phyloP scores from a whole-genome alignment of 164 flowering plant genomes.

The Vitis rupestris region DNA sequence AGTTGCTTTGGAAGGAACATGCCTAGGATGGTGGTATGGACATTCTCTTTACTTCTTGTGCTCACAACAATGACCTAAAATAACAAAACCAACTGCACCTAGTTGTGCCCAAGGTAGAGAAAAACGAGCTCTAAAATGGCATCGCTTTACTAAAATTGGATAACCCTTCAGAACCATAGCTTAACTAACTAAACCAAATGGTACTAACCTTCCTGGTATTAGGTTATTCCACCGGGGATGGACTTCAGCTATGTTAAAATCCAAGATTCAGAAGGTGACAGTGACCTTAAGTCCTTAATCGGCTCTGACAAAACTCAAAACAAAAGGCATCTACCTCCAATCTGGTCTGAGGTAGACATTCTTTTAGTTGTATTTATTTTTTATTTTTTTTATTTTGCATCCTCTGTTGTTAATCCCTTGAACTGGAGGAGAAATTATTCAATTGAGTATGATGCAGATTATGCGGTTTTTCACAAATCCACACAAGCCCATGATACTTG shows the following conservation, averaged over 20 bases:
- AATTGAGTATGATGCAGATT: conserved; percentile 41
- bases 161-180: no score
- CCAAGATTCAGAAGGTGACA: conserved; percentile 62
- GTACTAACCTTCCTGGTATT: background rate
- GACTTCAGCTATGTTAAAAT: conserved; percentile 67
- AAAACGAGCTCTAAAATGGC: no score
- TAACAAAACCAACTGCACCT: no score
- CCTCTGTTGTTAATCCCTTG: background rate
- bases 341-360: conserved; percentile 66
- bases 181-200: no score
- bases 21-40: conserved; percentile 83
- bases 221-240: conserved; percentile 95
- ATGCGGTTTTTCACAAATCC: conserved; percentile 84
- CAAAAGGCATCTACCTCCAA: conserved; percentile 59
- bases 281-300: conserved; percentile 55
- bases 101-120: no score
- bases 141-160: no score
- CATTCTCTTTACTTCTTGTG: background rate
- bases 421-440: background rate
- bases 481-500: conserved; percentile 87
- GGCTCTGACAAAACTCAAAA: conserved; percentile 46
- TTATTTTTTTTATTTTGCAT: no score
- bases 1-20: conserved; percentile 78
- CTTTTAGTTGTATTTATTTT: no score
- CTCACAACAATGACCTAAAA: no score